A percentile compares a stretch with the other conserved stretches of the same genome.
Conservation (phyloP, 495 filamentous ascomycete species). For the Neurospora sp. region DNA sequence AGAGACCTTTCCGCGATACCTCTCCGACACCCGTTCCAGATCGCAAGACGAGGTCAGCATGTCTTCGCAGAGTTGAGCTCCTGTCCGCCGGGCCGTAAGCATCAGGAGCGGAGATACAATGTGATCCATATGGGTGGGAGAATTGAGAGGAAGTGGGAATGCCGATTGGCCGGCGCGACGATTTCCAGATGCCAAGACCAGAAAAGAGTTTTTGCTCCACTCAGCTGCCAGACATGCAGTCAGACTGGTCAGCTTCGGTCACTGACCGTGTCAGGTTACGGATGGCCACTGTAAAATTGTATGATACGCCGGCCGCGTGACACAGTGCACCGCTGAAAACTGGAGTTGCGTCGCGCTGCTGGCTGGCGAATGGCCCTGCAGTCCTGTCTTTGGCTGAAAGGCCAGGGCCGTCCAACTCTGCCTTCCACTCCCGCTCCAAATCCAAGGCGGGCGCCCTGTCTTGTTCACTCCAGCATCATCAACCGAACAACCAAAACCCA, state of each 20-base stretch:
- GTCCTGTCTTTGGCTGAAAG: neutral
- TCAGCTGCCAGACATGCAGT: neutral
- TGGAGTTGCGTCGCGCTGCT: neutral
- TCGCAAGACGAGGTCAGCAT: neutral
- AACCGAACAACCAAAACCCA: constrained; percentile 13
- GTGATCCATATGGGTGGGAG: neutral
- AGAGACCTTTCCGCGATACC: neutral
- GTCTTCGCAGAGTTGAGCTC: neutral
- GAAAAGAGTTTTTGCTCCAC: neutral
- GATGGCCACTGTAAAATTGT: neutral
- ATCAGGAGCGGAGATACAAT: neutral
- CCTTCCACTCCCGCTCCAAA: neutral
- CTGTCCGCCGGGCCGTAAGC: neutral
- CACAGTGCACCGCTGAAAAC: neutral
- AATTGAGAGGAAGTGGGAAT: neutral
- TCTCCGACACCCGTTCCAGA: neutral
- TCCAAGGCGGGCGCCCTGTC: neutral
- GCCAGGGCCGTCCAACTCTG: neutral
- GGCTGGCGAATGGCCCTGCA: neutral
- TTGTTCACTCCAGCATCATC: constrained; percentile 16
- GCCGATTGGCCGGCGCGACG: neutral
- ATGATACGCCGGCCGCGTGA: neutral
- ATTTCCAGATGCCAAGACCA: neutral
- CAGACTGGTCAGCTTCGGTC: neutral
- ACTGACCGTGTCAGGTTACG: neutral